Percentiles rank a stretch among this genome's conserved stretches.
Evolutionary conservation across 768 basidiomycete genomes (phyloP).

Genomic region (Psilocybe sp.): DNA sequence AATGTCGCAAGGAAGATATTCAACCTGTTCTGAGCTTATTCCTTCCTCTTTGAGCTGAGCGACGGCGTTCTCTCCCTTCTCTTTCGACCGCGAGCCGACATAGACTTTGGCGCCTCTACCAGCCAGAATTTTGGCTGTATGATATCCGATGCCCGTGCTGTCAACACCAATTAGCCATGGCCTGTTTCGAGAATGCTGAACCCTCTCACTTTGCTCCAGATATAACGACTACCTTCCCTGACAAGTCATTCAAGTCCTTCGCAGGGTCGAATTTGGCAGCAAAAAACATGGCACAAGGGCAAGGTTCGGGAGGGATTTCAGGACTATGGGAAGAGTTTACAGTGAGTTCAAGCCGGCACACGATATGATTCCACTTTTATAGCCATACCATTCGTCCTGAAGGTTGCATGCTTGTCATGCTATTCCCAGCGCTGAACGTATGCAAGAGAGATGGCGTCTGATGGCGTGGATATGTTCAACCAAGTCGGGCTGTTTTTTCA

Average conservation of each 20-base stretch:
- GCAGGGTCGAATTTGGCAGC: conserved; percentile 23
- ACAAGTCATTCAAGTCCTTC: conserved; percentile 37
- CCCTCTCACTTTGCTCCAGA: conserved; percentile 15
- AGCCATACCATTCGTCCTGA: too few relatives aligned
- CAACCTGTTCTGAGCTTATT: conserved; percentile 31
- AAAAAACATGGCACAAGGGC: not conserved
- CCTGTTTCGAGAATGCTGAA: not conserved
- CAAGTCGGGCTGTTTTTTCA: too few relatives aligned
- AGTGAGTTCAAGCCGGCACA: too few relatives aligned
- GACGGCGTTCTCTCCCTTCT: conserved; percentile 21
- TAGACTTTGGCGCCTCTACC: conserved; percentile 24
- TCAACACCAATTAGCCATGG: not conserved
- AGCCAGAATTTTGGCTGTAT: conserved; percentile 32
- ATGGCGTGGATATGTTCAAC: too few relatives aligned
- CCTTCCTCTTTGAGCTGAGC: conserved; percentile 19
- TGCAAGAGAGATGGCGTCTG: too few relatives aligned
- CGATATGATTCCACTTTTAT: too few relatives aligned
- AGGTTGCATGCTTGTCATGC: too few relatives aligned
- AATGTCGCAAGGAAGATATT: conserved; percentile 47
- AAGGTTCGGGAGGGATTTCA: too few relatives aligned
- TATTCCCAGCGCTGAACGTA: too few relatives aligned
- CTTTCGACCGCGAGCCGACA: conserved; percentile 19
- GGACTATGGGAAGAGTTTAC: too few relatives aligned
- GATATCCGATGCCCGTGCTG: conserved; percentile 36
- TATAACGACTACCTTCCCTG: conserved; percentile 40